Evolutionary conservation across 2,329 filamentous ascomycete species (phyloP).

Genomic region (Fusarium stilboides): DNA sequence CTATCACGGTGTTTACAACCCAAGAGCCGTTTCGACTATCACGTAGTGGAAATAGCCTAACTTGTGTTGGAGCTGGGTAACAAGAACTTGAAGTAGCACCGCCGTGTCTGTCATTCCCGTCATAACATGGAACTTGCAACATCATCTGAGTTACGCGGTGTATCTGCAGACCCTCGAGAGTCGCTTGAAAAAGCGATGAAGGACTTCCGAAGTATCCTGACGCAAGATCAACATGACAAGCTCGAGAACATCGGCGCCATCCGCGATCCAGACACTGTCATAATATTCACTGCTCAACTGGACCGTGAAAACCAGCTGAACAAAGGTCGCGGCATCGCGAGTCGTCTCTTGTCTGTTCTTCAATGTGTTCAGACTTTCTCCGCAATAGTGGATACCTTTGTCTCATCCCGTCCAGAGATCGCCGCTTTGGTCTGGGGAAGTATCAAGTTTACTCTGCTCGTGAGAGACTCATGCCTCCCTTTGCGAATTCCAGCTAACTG

Average conservation of each 20-base stretch:
- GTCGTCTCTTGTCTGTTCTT: slow-evolving; percentile 52
- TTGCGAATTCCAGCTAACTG: neutral
- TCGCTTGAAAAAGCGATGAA: too few relatives aligned
- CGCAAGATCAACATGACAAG: slow-evolving; percentile 15
- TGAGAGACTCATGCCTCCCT: neutral
- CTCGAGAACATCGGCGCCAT: slow-evolving; percentile 1
- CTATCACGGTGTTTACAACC: too few relatives aligned
- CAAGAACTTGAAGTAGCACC: too few relatives aligned
- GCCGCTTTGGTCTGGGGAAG: slow-evolving; percentile 62
- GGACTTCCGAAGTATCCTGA: slow-evolving; percentile 6
- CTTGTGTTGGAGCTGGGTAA: too few relatives aligned
- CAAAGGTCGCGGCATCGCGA: slow-evolving; percentile 50
- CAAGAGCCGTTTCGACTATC: too few relatives aligned
- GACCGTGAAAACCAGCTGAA: slow-evolving; percentile 42
- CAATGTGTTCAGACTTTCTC: slow-evolving; percentile 57
- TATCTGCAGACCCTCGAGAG: too few relatives aligned
- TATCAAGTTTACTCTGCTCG: slow-evolving; percentile 52
- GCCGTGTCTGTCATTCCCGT: too few relatives aligned
- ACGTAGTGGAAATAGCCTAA: too few relatives aligned
- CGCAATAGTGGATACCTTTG: slow-evolving; percentile 55
- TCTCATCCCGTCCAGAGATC: slow-evolving; percentile 55
- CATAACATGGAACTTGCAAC: too few relatives aligned
- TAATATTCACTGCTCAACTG: slow-evolving; percentile 55
- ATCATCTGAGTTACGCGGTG: too few relatives aligned
- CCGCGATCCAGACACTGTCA: slow-evolving; percentile 51